Percentiles rank a stretch among this genome's conserved stretches.
These are phyloP conservation scores for Sclerotinia glacialis DNA, from an alignment of 2,329 filamentous ascomycete species.

Conservation along the genomic window DNA sequence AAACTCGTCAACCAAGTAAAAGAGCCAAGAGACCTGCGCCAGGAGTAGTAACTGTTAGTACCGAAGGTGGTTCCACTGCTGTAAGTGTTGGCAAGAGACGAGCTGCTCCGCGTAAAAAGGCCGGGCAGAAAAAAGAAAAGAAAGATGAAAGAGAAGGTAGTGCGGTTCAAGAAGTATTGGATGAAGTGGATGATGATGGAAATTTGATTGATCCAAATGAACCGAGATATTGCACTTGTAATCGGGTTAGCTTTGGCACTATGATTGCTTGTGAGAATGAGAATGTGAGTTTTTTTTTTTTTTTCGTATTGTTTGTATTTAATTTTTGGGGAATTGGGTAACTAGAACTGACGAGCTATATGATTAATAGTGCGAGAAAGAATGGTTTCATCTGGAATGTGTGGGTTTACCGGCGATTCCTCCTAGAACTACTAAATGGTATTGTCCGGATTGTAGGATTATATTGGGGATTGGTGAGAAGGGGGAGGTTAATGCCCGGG, in stretches of 20 bases:
- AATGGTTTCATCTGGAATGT: slow-evolving; percentile 84
- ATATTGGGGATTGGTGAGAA: slow-evolving; percentile 60
- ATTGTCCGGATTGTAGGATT: slow-evolving; percentile 72
- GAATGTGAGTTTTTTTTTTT: slow-evolving; percentile 54
- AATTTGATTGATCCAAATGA: slow-evolving; percentile 73
- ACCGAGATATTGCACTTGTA: slow-evolving; percentile 73
- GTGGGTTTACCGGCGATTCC: slow-evolving; percentile 67
- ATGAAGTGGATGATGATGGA: slow-evolving; percentile 65
- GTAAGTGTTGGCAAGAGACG: slow-evolving; percentile 70
- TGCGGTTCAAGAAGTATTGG: slow-evolving; percentile 48
- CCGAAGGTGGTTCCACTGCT: slow-evolving; percentile 47
- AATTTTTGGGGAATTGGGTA: not conserved
- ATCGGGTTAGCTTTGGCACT: slow-evolving; percentile 73
- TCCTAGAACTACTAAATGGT: slow-evolving; percentile 75
- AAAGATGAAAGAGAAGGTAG: slow-evolving; percentile 44
- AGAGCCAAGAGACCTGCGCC: slow-evolving; percentile 69
- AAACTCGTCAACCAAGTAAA: slow-evolving; percentile 49
- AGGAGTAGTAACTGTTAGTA: slow-evolving; percentile 57
- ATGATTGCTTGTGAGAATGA: slow-evolving; percentile 84
- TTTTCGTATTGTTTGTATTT: slow-evolving; percentile 16
- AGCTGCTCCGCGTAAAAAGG: slow-evolving; percentile 65
- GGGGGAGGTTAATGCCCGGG: slow-evolving; percentile 53
- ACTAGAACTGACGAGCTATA: slow-evolving; percentile 25
- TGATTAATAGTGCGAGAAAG: slow-evolving; percentile 63
- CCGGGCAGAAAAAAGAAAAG: slow-evolving; percentile 45